Conservation (phyloP, 306 rosid genomes). For the Gillenia trifoliata region DNA sequence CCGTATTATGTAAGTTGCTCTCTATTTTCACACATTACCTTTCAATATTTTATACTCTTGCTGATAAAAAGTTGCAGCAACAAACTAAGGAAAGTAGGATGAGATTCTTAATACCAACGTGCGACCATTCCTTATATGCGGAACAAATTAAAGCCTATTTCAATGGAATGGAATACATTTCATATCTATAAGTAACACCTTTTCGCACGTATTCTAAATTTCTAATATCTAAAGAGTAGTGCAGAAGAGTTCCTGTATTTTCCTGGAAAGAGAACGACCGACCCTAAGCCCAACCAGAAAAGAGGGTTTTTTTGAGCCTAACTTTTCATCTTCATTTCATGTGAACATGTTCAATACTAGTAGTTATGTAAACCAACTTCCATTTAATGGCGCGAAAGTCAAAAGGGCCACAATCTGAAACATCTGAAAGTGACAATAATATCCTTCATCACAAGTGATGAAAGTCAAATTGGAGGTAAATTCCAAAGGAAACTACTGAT, state of each 20-base stretch:
- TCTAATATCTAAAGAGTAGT: neutral
- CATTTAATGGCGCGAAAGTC: neutral
- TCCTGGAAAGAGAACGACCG: slow-evolving; percentile 1
- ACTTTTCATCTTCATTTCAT: neutral
- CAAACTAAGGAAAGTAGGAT: slow-evolving; percentile 1
- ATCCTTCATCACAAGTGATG: neutral
- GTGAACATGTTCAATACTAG: neutral
- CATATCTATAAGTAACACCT: neutral
- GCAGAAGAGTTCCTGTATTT: slow-evolving; percentile 4
- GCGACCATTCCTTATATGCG: neutral
- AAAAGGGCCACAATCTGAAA: neutral
- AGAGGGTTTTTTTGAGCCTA: neutral
- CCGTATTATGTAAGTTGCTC: too few relatives aligned
- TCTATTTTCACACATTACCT: too few relatives aligned
- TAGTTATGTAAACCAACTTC: neutral
- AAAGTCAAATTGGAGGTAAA: neutral
- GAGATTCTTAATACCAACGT: neutral
- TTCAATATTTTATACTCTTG: too few relatives aligned
- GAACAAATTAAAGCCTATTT: neutral
- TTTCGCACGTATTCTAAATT: neutral
- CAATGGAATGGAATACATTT: neutral
- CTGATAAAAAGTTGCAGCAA: neutral
- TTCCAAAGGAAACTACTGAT: neutral
- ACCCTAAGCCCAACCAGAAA: neutral
- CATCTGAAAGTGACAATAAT: neutral